Evolutionary conservation across 2,329 filamentous ascomycete genomes (phyloP).

Genomic region (Passalora sequoiae): DNA sequence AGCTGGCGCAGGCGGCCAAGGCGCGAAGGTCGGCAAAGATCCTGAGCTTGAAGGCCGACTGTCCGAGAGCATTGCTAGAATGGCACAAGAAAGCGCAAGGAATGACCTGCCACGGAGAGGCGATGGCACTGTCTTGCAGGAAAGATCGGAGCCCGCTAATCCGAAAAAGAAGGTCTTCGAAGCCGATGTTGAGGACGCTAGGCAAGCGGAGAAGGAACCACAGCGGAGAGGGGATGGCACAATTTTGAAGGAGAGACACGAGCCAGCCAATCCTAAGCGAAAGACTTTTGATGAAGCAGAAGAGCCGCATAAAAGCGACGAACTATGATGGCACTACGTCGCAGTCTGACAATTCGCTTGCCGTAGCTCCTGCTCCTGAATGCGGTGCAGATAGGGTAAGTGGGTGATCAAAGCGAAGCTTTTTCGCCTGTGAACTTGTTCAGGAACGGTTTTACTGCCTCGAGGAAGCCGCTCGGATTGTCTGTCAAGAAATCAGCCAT

Average conservation of each 20-base stretch:
- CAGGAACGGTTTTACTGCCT: no score
- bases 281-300: constrained; percentile 51
- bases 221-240: constrained; percentile 41
- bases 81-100: constrained; percentile 37
- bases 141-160: constrained; percentile 41
- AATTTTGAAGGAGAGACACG: constrained; percentile 35
- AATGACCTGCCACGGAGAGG: constrained; percentile 33
- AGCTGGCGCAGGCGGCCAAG: constrained; percentile 49
- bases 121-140: constrained; percentile 44
- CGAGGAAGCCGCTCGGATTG: no score
- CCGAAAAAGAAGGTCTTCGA: constrained; percentile 61
- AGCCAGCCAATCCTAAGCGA: constrained; percentile 53
- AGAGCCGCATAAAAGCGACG: constrained; percentile 28
- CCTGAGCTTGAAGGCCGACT: constrained; percentile 25
- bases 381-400: no score
- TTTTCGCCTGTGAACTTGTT: no score
- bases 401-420: no score
- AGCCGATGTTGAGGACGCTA: constrained; percentile 40
- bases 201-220: constrained; percentile 24
- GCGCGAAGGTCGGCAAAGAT: constrained; percentile 35
- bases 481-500: no score
- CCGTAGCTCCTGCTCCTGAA: no score
- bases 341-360: no score
- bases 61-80: constrained; percentile 41
- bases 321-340: no score